Percentiles rank a stretch among this genome's conserved stretches.
phyloP scores from a whole-genome alignment of 345 rosid species.

The Physaria fendleri region DNA sequence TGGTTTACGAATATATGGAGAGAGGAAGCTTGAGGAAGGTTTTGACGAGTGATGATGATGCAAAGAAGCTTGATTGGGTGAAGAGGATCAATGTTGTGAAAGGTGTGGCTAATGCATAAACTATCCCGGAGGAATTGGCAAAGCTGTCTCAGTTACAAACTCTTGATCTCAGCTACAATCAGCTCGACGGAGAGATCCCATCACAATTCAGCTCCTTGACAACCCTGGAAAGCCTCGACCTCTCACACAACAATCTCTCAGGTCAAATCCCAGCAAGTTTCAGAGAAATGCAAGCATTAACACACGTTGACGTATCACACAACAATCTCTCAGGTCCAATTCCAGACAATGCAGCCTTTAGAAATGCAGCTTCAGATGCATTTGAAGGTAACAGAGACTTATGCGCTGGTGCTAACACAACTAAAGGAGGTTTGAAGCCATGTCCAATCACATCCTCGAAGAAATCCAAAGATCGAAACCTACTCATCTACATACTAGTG shows the following conservation, averaged over 20 bases:
- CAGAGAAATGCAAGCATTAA: neutral
- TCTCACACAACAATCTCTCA: conserved; percentile 26
- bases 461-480: neutral
- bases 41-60: conserved; percentile 1
- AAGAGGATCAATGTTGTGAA: conserved; percentile 24
- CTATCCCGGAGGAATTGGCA: no score
- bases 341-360: conserved; percentile 25
- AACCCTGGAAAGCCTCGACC: conserved; percentile 13
- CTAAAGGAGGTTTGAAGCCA: conserved; percentile 10
- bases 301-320: conserved; percentile 8
- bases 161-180: conserved; percentile 34
- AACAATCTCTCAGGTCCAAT: no score
- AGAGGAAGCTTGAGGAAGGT: conserved; percentile 27
- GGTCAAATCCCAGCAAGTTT: conserved; percentile 22
- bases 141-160: neutral
- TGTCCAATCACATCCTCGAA: conserved; percentile 7
- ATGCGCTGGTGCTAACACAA: conserved; percentile 27
- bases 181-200: conserved; percentile 25
- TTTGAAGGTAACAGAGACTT: conserved; percentile 30
- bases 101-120: conserved; percentile 36
- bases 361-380: conserved; percentile 21
- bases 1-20: conserved; percentile 27
- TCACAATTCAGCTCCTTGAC: neutral
- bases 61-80: conserved; percentile 23
- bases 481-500: neutral